These are phyloP conservation scores for Pythium vanterpoolii DNA, from an alignment of 352 stramenopile species.

Conservation along the genomic window DNA sequence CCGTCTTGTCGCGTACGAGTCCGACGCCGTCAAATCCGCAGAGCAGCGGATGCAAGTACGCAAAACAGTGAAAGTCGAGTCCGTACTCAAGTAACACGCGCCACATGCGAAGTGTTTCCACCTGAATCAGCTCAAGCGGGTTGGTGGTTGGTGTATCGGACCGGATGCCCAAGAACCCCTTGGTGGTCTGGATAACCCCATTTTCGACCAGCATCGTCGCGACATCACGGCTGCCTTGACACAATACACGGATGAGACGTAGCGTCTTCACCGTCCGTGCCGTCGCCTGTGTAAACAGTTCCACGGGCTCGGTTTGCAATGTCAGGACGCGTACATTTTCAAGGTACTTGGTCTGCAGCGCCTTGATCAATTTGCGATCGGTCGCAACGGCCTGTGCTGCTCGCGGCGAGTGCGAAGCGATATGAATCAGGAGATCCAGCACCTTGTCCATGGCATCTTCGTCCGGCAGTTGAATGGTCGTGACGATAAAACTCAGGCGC, in stretches of 20 bases:
- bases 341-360: conserved; percentile 23
- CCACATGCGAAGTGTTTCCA: conserved; percentile 31
- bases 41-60: conserved; percentile 37
- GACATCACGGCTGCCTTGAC: conserved; percentile 20
- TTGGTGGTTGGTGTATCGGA: neutral
- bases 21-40: conserved; percentile 29
- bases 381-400: conserved; percentile 11
- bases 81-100: conserved; percentile 31
- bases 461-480: conserved; percentile 20
- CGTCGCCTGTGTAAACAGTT: conserved; percentile 11
- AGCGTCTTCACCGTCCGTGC: conserved; percentile 13
- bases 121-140: conserved; percentile 23
- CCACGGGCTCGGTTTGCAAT: conserved; percentile 15
- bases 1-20: conserved; percentile 14
- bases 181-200: conserved; percentile 26
- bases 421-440: conserved; percentile 26
- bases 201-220: conserved; percentile 18
- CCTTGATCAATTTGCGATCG: conserved; percentile 16
- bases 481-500: conserved; percentile 28
- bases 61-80: conserved; percentile 34
- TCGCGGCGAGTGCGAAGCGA: conserved; percentile 29
- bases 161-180: conserved; percentile 24
- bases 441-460: conserved; percentile 26
- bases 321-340: conserved; percentile 25
- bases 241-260: conserved; percentile 22